Evolutionary conservation across 2,329 filamentous ascomycete species (phyloP), one percentile per base, ranked within the genome.

Genomic region (Xylaria polymorpha): DNA sequence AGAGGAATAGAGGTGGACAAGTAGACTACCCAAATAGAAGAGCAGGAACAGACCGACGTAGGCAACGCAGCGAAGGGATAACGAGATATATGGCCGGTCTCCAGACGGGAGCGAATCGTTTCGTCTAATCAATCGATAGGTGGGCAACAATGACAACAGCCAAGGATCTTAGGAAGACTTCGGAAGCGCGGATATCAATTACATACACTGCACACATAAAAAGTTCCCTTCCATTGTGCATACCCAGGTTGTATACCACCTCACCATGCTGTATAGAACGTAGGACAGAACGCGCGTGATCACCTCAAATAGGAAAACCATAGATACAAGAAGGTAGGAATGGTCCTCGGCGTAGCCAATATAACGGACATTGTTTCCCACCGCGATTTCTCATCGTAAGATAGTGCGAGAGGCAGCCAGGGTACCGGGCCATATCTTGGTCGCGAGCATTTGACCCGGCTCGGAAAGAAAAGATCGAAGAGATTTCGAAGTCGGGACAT

Each of bases 331-430:
- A 35, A 55, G 12, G 20, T 3, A 35, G 50, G 25, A 2, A 32
- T 10, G 6, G n/a, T 7, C 39, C 22, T 46, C 8, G 39, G n/a
- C 39, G 29, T 29, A 29, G 25, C 25, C 55, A 61, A 66, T 66
- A 66, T 66, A 53, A 29, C 57, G 63, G 57, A 66, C 39, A 66
- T 66, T 29, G 5, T 32, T 61, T 48, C 63, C 63, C 12, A 32
- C 20, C 46, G 22, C 32, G 14, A 48, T 10, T 29, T 35, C 15
- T 25, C 18, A 48, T 39, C 4, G 6, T 7, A 39, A 43, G 15
- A 57, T 53, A 43, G 48, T 53, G 48, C 15, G 32, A 46, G 32
- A 35, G 20, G 32, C 32, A 44, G 18, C 3, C 18, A 4, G 18
- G 39, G 7, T n/a, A 9, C 4, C 55, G 35, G 32, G 12, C 1